Evolutionary conservation across 192 early-diverging fungal species (phyloP), one percentile per base, ranked within the genome.

Genomic region (Dissophora globulifera): DNA sequence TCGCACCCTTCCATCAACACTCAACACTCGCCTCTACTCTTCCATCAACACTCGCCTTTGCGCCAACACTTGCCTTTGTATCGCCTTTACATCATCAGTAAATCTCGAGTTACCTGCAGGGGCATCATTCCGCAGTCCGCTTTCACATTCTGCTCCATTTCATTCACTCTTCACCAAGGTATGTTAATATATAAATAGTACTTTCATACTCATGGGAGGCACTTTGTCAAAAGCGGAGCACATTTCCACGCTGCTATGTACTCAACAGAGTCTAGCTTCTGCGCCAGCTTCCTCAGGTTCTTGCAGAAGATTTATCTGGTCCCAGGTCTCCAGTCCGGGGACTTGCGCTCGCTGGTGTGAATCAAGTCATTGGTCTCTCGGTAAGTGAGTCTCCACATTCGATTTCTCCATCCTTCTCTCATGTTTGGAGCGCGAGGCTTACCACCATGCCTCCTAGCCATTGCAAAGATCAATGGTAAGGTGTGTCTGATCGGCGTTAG

Each of bases 381-480:
- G 51, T 31, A 53, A 53, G 31, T 53, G 51, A 53, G 27, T 53
- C 51, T 53, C 51, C 51, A 53, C 51, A 53, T 53, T 33, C 31
- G 51, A 32, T 31, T 47, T 59, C 33, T 40, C 45, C 57, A 45
- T 59, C 57, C 17, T 40, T 48, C 57, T 59, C 25, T 32, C 41
- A 31, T 30, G 43, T 59, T 30, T 60, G 46, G 30, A 60, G 58
- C 58, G 46, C 58, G 45, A 49, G 58, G 58, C 40, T 58, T 60
- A 33, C 58, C 58, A 60, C 58, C 47, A 60, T 60, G 58, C 46
- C 58, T 50, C 58, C 46, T 60, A 49, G 58, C 46, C 31, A 49
- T 49, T 47, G 29, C 46, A 49, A 22, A 60, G 46, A 60, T 47
- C 33, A 59, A 60, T 49, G 58, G 46, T 48, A 60, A 49, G 29